Base-by-base conservation (phyloP, 768 basidiomycete species). In the Lactifluus hygrophoroides region DNA sequence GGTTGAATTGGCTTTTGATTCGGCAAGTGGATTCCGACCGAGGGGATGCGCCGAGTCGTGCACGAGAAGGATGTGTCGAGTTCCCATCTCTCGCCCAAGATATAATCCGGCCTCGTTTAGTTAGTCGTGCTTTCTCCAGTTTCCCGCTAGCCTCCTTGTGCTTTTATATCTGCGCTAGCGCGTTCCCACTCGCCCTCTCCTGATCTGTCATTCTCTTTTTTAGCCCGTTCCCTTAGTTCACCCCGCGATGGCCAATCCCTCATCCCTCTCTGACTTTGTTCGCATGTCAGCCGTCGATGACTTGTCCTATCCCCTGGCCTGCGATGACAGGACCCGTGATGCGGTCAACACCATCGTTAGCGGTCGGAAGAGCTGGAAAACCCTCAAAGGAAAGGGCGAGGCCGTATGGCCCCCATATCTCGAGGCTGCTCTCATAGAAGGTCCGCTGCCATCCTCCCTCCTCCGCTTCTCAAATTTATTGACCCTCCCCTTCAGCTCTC, bases 371-470 rank as follows among this genome's bases (percentile, higher is more conserved):
- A 84, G 79, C 66, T 89, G 85, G 85, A 86, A 88, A 68, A 86
- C 84, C 0, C 70, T 84, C 27, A 80, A 80, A 67, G 86, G 85
- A 45, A 72, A 70, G 61, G 80, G 82, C 30, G 86, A 89, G 68
- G 78, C 84, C 10, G 86, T 90, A 21, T 89, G 88, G 88, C 88
- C 88, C 52, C 85, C 84, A 11, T 80, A 85, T 64, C 80, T 90
- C 51, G 88, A 90, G 73, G 85, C 83, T 28, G 84, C 85, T 40
- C 75, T 90, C 63, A 78, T 90, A 43, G 83, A 88, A 77, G 88
- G 88, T 85, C 60, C 43, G 72, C 47, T 43, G 8, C 40, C 1
- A 9, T 30, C 16, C 40, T 54, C 51, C 49, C 27, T 45, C 56
- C 28, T 32, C 32, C 23, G 17, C 30, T 13, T 3, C 28, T 28